Base-by-base conservation (phyloP, 140 eudicot genomes). In the Cichorium intybus region DNA sequence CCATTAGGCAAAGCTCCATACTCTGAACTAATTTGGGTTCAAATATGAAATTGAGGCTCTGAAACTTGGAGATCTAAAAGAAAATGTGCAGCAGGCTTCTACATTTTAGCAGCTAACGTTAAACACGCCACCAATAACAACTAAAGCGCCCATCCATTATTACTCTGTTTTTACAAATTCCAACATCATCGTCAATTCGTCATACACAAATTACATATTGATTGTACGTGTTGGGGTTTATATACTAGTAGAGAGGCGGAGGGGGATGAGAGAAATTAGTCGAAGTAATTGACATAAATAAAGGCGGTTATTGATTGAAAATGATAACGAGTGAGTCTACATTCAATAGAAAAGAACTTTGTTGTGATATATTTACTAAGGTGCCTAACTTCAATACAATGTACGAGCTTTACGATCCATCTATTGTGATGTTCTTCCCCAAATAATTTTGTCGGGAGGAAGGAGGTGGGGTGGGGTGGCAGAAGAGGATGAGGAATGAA, bases 311-410 rank as follows among this genome's bases (percentile, higher is more conserved):
- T 75, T 7, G 88, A 86, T 31, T 60, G 77, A 77, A 85, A 85
- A 3, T 27, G 62, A 28, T 45, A 76, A 58, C 76, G 77, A 47
- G 49, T 76, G 85, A 23, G 70, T 88, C 93, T 85, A 77, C 24
- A 43, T 16, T 17, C 16, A 50, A 47, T n/a, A n/a, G n/a, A n/a
- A 24, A 87, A 87, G 70, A 87, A 91, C 77, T 91, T 91, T 75
- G 95, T 95, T 4, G 97, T 87, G 20, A 82, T 91, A 35, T 91
- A 91, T 77, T 81, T 91, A 80, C 91, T 1, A 96, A 87, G 78
- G 96, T 91, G 26, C 96, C 97, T 0, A 91, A 91, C 74, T 91
- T 91, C 80, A 91, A 91, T 71, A 85, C 95, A 11, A 87, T 91
- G 97, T 91, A 91, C 39, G 96, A 91, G 48, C 75, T 91, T 21